These are phyloP conservation scores for Pulveroboletus sp. DNA, from an alignment of 768 basidiomycete species.

Conservation along the genomic window DNA sequence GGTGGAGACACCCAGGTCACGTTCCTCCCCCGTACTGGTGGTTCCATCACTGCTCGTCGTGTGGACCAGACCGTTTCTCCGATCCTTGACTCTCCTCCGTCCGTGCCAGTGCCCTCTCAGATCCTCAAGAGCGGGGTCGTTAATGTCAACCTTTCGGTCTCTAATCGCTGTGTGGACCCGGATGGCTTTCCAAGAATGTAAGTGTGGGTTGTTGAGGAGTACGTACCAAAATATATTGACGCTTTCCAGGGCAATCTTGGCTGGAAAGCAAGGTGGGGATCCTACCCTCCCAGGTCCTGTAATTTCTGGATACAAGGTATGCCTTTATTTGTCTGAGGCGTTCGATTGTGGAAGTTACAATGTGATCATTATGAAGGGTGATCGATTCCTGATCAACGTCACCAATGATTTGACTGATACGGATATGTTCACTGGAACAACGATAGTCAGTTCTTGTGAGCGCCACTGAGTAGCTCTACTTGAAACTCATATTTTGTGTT, in stretches of 20 bases:
- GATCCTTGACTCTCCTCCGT: no score
- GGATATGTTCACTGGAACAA: conserved; percentile 19
- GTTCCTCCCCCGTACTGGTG: not conserved
- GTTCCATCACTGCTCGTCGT: not conserved
- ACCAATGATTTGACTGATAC: conserved; percentile 18
- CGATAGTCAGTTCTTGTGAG: conserved; percentile 16
- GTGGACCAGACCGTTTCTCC: not conserved
- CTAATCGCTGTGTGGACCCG: conserved; percentile 8
- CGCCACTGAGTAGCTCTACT: not conserved
- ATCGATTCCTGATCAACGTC: conserved; percentile 17
- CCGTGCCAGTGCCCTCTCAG: no score
- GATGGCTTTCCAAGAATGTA: conserved; percentile 14
- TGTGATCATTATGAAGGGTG: conserved; percentile 10
- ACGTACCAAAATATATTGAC: not conserved
- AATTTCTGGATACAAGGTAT: conserved; percentile 37
- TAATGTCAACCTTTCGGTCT: not conserved
- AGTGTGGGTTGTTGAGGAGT: not conserved
- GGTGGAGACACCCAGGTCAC: not conserved
- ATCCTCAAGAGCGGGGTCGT: no score
- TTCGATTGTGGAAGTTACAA: no score
- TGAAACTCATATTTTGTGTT: not conserved
- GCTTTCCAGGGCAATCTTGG: conserved; percentile 31
- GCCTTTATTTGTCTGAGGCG: not conserved
- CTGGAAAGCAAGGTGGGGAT: conserved; percentile 23
- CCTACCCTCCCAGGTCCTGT: conserved; percentile 38